phyloP scores from a whole-genome alignment of 106 monocot species.

The Dioscorea alata region DNA sequence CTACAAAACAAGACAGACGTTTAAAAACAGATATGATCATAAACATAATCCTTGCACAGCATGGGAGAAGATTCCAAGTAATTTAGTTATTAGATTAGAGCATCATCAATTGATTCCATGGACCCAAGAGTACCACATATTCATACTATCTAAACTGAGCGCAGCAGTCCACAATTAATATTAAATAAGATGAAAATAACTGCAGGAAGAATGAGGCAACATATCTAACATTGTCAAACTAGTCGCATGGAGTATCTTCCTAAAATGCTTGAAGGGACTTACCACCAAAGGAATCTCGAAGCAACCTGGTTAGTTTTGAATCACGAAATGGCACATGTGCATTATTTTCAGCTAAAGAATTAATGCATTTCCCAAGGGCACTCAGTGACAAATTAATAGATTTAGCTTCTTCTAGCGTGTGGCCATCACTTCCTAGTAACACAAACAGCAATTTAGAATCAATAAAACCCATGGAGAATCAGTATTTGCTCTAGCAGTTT shows the following conservation, averaged over 20 bases:
- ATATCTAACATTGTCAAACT: background rate
- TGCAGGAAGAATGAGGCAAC: background rate
- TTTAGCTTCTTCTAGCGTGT: slow-evolving; percentile 95
- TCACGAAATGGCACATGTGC: slow-evolving; percentile 97
- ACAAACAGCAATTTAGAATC: slow-evolving; percentile 3
- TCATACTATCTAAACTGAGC: no score
- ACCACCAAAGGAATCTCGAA: slow-evolving; percentile 99
- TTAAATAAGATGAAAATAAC: no score
- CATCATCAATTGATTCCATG: no score
- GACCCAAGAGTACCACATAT: no score
- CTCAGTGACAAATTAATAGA: slow-evolving; percentile 94
- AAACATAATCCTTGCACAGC: no score
- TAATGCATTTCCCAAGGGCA: slow-evolving; percentile 96
- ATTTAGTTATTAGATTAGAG: no score
- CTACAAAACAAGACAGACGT: no score
- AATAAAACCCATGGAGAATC: background rate
- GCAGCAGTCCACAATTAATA: no score
- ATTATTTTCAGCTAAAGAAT: slow-evolving; percentile 94
- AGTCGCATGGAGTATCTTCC: background rate
- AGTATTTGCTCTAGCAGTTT: background rate
- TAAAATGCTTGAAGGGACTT: slow-evolving; percentile 8
- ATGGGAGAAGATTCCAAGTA: no score
- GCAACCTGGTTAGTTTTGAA: slow-evolving; percentile 93
- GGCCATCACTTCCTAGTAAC: slow-evolving; percentile 87
- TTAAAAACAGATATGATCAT: no score